These are phyloP conservation scores for Peziza echinospora DNA, from an alignment of 495 filamentous ascomycete genomes.

Conservation along the genomic window DNA sequence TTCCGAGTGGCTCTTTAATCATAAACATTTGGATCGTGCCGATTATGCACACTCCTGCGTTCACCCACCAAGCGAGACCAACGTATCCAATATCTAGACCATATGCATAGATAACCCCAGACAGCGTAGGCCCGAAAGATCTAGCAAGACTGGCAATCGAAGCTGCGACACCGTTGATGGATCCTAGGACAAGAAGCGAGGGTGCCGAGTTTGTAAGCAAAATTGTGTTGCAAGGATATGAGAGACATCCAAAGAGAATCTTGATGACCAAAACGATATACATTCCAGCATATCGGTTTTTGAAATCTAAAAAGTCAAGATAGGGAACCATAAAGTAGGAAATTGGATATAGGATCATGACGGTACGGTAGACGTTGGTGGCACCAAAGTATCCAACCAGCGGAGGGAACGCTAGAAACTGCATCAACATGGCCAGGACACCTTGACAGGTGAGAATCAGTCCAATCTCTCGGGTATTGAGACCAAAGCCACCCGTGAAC, in stretches of 20 bases:
- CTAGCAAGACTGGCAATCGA: constrained; percentile 72
- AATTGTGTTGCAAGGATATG: constrained; percentile 70
- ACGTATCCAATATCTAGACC: constrained; percentile 62
- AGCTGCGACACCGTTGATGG: constrained; percentile 81
- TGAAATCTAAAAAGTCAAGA: constrained; percentile 55
- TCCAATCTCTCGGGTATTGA: constrained; percentile 63
- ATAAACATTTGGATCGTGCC: constrained; percentile 32
- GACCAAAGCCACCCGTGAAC: constrained; percentile 68
- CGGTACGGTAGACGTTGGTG: constrained; percentile 55
- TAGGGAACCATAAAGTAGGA: constrained; percentile 80
- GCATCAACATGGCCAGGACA: constrained; percentile 66
- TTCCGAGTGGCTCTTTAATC: constrained; percentile 9
- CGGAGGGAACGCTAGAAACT: constrained; percentile 61
- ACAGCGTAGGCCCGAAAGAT: constrained; percentile 71
- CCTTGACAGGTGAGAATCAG: constrained; percentile 75
- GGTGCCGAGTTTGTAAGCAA: constrained; percentile 69
- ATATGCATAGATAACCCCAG: constrained; percentile 60
- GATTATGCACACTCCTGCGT: constrained; percentile 47
- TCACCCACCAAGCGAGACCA: constrained; percentile 82
- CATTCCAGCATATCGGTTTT: constrained; percentile 46
- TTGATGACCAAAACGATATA: constrained; percentile 65
- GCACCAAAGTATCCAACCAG: constrained; percentile 50
- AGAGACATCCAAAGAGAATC: constrained; percentile 63
- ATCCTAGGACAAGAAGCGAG: constrained; percentile 56
- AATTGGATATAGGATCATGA: constrained; percentile 63